These are phyloP conservation scores for Paramyrothecium roridum DNA, from an alignment of 2,329 filamentous ascomycete species.

Conservation along the genomic window DNA sequence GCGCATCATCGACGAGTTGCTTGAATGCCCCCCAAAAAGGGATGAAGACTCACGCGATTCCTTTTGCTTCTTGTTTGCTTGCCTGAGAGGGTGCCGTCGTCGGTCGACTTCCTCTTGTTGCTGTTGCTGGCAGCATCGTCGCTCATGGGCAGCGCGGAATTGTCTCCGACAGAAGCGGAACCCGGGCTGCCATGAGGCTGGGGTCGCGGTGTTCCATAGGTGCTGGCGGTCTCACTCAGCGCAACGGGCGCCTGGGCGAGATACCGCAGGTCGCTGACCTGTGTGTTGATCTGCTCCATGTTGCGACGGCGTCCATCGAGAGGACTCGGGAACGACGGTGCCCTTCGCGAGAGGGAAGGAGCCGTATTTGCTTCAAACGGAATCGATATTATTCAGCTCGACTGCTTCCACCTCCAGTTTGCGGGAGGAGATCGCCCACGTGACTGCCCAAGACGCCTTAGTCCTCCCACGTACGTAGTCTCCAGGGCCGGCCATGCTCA, in stretches of 20 bases:
- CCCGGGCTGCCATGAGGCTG: slow-evolving; percentile 28
- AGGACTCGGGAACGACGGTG: not conserved
- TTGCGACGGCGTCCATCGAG: not conserved
- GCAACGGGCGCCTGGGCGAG: slow-evolving; percentile 37
- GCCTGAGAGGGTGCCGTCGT: slow-evolving; percentile 31
- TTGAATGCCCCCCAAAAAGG: no score
- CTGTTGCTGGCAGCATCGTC: slow-evolving; percentile 13
- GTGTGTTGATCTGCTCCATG: slow-evolving; percentile 54
- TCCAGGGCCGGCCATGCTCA: no score
- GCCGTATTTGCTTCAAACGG: slow-evolving; percentile 12
- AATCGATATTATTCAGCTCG: not conserved
- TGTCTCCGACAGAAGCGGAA: slow-evolving; percentile 43
- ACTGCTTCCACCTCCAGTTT: not conserved
- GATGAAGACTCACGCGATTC: slow-evolving; percentile 45
- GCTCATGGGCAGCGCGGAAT: slow-evolving; percentile 38
- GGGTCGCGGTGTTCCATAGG: slow-evolving; percentile 29
- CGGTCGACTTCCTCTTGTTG: slow-evolving; percentile 35
- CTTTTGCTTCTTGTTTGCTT: slow-evolving; percentile 59
- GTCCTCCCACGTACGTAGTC: not conserved
- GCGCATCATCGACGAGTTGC: not conserved
- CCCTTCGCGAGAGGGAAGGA: slow-evolving; percentile 7
- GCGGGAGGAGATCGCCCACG: not conserved
- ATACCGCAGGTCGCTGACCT: slow-evolving; percentile 52
- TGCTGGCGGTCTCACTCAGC: slow-evolving; percentile 23
- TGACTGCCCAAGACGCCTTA: not conserved